Percentiles rank a stretch among this genome's conserved stretches.
Conservation (phyloP, 2,329 filamentous ascomycete species). For the Capronia coronata region DNA sequence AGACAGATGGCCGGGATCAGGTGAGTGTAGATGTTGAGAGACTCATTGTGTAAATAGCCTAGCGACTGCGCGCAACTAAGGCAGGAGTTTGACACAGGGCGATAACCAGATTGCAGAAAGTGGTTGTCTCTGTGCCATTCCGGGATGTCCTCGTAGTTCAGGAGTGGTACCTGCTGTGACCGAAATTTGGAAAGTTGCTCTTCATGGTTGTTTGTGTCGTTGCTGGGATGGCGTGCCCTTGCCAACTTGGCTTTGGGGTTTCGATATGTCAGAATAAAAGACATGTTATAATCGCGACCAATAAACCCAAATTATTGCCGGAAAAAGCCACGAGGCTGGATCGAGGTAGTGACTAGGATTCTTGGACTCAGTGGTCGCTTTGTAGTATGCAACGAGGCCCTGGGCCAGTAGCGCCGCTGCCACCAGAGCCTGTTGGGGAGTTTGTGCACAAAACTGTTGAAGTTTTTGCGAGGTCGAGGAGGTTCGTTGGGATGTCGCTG, state of each 20-base stretch:
- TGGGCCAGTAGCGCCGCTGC: too few species aligned
- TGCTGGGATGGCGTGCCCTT: conserved; percentile 17
- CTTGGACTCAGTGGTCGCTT: too few species aligned
- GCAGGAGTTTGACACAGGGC: conserved; percentile 37
- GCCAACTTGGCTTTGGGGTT: conserved; percentile 22
- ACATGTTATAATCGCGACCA: conserved; percentile 8
- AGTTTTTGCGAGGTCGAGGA: not conserved
- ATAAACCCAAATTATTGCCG: too few species aligned
- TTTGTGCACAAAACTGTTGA: too few species aligned
- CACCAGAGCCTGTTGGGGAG: too few species aligned
- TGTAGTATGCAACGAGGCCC: too few species aligned
- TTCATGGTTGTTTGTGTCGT: conserved; percentile 8
- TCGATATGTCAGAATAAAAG: conserved; percentile 25
- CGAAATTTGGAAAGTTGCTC: conserved; percentile 11
- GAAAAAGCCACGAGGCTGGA: too few species aligned
- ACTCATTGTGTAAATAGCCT: conserved; percentile 42
- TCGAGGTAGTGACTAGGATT: too few species aligned
- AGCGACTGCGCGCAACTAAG: conserved; percentile 37
- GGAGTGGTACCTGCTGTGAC: conserved; percentile 21
- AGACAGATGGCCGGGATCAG: conserved; percentile 41
- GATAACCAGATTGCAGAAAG: conserved; percentile 41
- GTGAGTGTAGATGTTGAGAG: conserved; percentile 42
- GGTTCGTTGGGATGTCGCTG: not conserved
- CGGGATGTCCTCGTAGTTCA: conserved; percentile 36
- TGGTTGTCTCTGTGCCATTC: conserved; percentile 41